Base-by-base conservation (phyloP, 2,329 filamentous ascomycete genomes). In the Ceratocystis harringtonii region DNA sequence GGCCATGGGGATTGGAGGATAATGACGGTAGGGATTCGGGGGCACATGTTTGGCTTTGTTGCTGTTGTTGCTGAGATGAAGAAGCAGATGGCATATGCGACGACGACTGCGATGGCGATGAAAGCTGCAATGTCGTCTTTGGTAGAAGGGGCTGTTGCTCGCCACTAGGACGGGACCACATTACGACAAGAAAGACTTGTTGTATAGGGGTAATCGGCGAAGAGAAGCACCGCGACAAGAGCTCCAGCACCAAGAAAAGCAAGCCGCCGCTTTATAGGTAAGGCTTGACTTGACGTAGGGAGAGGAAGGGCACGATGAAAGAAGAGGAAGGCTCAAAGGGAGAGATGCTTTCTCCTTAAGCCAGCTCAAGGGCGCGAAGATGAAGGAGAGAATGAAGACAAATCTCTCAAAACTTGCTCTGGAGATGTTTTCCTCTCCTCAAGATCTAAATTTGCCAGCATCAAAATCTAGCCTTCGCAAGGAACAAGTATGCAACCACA, bases 131-230 rank as follows among this genome's bases (percentile, higher is more conserved):
- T 41, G 41, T 25, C 43, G 43, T 28, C 22, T 36, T 19, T 32
- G 55, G n/a, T 5, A 65, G 41, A 32, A 65, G 64, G 17, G 64
- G 64, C 25, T 52, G 55, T 22, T 48, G 25, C 12, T 65, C 64
- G 57, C 41, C 43, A 44, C 15, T 43, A 17, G 7, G 55, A 36
- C 15, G 55, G 17, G 55, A 58, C 55, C 55, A 36, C 55, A 58
- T 58, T 36, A 17, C 17, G 4, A 5, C 25, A 25, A 3, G 32
- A n/a, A 32, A n/a, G 6, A 15, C 30, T 28, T 17, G 41, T 25
- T 22, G 36, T 45, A 22, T 12, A 25, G 22, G 44, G 41, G 22
- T 10, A 3, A 41, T 41, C 25, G 17, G 7, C 17, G 28, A 25
- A 28, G 52, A 58, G 22, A 28, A 52, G 48, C n/a, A 8, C 48